Evolutionary conservation across 2,329 filamentous ascomycete species (phyloP), one percentile per base, ranked within the genome.

Genomic region (Trichophaea hybrida): DNA sequence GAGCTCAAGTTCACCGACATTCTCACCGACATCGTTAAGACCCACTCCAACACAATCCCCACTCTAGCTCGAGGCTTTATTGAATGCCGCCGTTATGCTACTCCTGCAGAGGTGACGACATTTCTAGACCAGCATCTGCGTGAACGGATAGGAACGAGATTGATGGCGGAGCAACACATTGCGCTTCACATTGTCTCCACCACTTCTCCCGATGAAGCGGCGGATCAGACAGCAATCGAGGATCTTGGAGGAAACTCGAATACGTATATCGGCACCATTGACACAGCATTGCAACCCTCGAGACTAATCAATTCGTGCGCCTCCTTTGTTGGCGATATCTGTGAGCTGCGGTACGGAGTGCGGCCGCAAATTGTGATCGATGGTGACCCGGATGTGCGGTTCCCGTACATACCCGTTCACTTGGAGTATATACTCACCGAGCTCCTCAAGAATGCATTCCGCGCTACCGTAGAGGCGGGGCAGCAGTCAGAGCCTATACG

Each of bases 361-460:
- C 81, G 93, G 0, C 93, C 93, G 0, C 79, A 78, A 1, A 78
- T 95, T 68, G 75, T 84, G 51, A 85, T 98, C 68, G 86, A 90
- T 66, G 93, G 93, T 65, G 85, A 94, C 70, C 83, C 86, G 0
- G 83, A 86, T 55, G 88, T 90, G n/a, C 84, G 83, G 0, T 94
- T 98, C 70, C 89, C 91, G 17, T 93, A 94, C 69, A 84, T 98
- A 6, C 93, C 93, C 12, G 93, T 94, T 71, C 93, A 98, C 72
- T 79, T 98, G 31, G 91, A 97, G 73, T 98, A 98, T 72, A 96
- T 98, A 65, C 81, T 96, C 65, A 98, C 91, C 0, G 93, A 98
- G 73, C 78, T 98, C 1, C 79, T 98, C 60, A 98, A 98, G 73
- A 98, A 98, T 70, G 88, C 90, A 0, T 98, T 97, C 75, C 82